These are phyloP conservation scores for Grosmannia clavigera DNA, from an alignment of 2,329 filamentous ascomycete species.

Conservation along the genomic window DNA sequence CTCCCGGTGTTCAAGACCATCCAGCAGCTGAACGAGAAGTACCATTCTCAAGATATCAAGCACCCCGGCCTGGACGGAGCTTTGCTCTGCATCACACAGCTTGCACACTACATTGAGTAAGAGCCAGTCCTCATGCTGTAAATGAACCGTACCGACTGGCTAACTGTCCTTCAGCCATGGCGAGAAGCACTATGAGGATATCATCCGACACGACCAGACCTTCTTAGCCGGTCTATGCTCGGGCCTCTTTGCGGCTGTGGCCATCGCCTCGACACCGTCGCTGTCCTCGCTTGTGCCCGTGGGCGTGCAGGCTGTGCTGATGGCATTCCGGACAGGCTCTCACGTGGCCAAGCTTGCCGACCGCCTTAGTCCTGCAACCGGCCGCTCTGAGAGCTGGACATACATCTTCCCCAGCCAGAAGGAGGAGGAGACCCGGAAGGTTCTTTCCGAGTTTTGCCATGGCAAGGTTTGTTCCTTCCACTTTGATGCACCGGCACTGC, in stretches of 20 bases:
- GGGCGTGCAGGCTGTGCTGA: slow-evolving; percentile 49
- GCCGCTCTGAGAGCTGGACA: slow-evolving; percentile 51
- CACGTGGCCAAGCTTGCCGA: slow-evolving; percentile 40
- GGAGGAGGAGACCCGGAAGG: slow-evolving; percentile 35
- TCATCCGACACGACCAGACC: slow-evolving; percentile 34
- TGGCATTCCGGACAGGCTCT: slow-evolving; percentile 53
- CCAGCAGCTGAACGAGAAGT: slow-evolving; percentile 52
- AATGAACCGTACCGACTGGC: slow-evolving; percentile 4
- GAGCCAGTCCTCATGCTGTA: slow-evolving; percentile 15
- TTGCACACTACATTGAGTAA: slow-evolving; percentile 58
- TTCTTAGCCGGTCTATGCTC: slow-evolving; percentile 55
- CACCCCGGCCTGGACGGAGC: slow-evolving; percentile 52
- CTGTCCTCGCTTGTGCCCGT: slow-evolving; percentile 49
- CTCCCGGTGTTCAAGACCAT: slow-evolving; percentile 52
- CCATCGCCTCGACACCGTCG: slow-evolving; percentile 50
- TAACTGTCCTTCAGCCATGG: slow-evolving; percentile 28
- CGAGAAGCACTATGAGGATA: slow-evolving; percentile 43
- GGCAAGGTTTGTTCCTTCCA: slow-evolving; percentile 28
- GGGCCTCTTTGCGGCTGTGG: slow-evolving; percentile 56
- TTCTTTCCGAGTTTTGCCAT: slow-evolving; percentile 44
- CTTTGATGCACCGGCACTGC: no score
- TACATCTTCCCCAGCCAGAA: slow-evolving; percentile 47
- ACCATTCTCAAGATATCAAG: slow-evolving; percentile 44
- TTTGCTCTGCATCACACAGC: slow-evolving; percentile 50
- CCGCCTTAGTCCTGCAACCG: slow-evolving; percentile 25